Base-by-base conservation (phyloP, 345 rosid genomes). In the Aethionema arabicum region DNA sequence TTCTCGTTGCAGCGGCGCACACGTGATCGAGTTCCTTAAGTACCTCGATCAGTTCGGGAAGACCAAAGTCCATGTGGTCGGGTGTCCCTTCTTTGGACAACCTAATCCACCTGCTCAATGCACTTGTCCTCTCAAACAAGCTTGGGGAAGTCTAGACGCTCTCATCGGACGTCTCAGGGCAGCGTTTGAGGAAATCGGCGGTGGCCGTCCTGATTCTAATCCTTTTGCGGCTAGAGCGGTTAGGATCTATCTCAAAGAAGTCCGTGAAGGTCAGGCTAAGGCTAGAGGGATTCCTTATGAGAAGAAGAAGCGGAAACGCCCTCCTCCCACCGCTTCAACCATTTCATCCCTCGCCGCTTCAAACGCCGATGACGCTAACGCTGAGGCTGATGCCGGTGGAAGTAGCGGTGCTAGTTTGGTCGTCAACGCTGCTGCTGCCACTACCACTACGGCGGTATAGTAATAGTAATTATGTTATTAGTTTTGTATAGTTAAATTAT, bases 91-190 rank as follows among this genome's bases (percentile, higher is more conserved):
- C 80, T 91, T 88, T 45, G 98, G 98, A 14, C 66, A 84, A 5
- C 84, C 96, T 0, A 84, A 83, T 73, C 98, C 98, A 29, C 98
- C 98, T 0, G 84, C 90, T 3, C 95, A 95, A 6, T 91, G 98
- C 58, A 88, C 90, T 6, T 91, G 98, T 59, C 98, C 96, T 8
- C 87, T 91, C 52, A 79, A 86, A 2, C 98, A 91, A 58, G 98
- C 98, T 3, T 91, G 98, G 98, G 98, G 98, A 51, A 91, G 98
- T 80, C 90, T 91, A 0, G 98, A 88, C 32, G 95, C 98, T n/a
- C 92, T 91, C 67, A 88, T 91, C 32, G 98, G 96, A 7, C 85
- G 98, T 33, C 95, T 91, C 33, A 71, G 98, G n/a, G 96, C 98
- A 5, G 98, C 98, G 5, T 88, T 78, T 44, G 98, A 91, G 71